Evolutionary conservation across 2,329 filamentous ascomycete genomes (phyloP), one percentile per base, ranked within the genome.

Genomic region (Xylaria polymorpha): DNA sequence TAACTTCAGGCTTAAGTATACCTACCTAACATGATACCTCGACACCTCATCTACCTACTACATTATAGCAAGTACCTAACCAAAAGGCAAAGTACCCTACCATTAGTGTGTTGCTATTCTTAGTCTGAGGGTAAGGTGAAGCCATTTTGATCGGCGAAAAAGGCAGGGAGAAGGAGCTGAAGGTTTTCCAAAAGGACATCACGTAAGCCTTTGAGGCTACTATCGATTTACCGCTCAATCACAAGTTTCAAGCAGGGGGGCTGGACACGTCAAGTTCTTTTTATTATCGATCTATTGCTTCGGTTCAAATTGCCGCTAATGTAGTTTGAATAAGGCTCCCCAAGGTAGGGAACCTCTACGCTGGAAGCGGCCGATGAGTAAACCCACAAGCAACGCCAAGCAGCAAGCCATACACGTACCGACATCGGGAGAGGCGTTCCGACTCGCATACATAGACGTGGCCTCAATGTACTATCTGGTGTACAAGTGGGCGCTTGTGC

Each of bases 351-450:
- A 51, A 66, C n/a, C 18, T 67, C 41, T 39, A 50, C 44, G 41
- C 53, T 44, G 20, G 39, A 39, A 64, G 41, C 50, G 43, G 29
- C 32, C 18, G 39, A 43, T 41, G 9, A 66, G 35, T 25, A 43
- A 50, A 43, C 41, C 41, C 46, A 46, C 35, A 61, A 20, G 22
- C 58, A 51, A 51, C 32, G 14, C 53, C 58, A 65, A 44, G 37
- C 22, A 41, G 57, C 43, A 50, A 53, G 20, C 22, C 43, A 57
- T 5, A 53, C 57, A 63, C 55, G 46, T 68, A 68, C 68, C 68
- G 68, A 68, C 65, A 66, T 70, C 68, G 68, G 68, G 68, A 56
- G 58, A 62, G 68, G 65, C 61, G 61, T 62, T 66, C 59, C 65
- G 61, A 55, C 68, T 67, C 59, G 57, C 51, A 62, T 61, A 35